phyloP scores from a whole-genome alignment of 352 stramenopile species.

The Pilasporangium apinafurcum region DNA sequence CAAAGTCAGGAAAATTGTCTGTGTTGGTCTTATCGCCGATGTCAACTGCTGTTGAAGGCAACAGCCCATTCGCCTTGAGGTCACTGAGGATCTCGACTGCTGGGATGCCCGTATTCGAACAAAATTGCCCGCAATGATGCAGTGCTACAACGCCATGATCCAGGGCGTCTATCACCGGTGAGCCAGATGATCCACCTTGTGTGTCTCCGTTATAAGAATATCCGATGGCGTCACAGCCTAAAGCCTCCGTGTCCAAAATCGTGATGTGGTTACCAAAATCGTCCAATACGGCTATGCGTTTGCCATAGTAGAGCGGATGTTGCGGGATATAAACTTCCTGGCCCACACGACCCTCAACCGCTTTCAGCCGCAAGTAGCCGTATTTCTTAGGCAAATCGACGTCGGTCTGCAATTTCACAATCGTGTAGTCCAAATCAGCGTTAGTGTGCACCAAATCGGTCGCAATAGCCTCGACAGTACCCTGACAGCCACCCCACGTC shows the following conservation, averaged over 20 bases:
- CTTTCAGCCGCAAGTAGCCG: constrained; percentile 48
- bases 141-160: constrained; percentile 61
- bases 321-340: constrained; percentile 24
- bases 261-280: constrained; percentile 24
- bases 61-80: constrained; percentile 12
- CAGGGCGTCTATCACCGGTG: constrained; percentile 36
- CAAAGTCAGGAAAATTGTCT: constrained; percentile 31
- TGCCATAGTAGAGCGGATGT: constrained; percentile 19
- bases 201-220: constrained; percentile 67
- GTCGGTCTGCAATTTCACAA: constrained; percentile 39
- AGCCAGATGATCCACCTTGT: constrained; percentile 51
- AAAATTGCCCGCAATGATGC: constrained; percentile 60
- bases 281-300: constrained; percentile 17
- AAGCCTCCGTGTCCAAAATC: constrained; percentile 19
- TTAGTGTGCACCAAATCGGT: constrained; percentile 40
- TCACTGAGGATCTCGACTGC: constrained; percentile 36
- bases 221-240: constrained; percentile 24
- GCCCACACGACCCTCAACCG: constrained; percentile 13
- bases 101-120: constrained; percentile 51
- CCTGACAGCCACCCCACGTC: constrained; percentile 30
- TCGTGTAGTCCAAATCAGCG: constrained; percentile 46
- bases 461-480: constrained; percentile 32
- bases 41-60: constrained; percentile 28
- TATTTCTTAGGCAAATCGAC: constrained; percentile 35
- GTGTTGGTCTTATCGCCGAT: constrained; percentile 27